Percentiles rank a stretch among this genome's conserved stretches.
phyloP scores from a whole-genome alignment of 306 rosid species.

The Luffa acutangula region DNA sequence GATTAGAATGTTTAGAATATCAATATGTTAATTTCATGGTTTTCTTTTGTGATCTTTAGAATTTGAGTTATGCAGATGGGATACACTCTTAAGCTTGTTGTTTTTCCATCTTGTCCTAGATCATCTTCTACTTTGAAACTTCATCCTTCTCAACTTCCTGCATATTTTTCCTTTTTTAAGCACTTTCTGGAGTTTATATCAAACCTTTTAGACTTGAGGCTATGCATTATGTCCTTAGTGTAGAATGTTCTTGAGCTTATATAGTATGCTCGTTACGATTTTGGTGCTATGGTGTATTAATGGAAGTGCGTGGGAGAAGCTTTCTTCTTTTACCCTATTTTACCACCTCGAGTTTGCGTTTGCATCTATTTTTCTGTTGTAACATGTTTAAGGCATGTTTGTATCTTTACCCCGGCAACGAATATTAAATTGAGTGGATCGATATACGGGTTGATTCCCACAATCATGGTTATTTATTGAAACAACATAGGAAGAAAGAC shows the following conservation, averaged over 20 bases:
- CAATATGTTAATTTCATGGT: not conserved
- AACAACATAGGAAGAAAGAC: not conserved
- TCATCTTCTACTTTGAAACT: not conserved
- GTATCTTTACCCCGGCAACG: not conserved
- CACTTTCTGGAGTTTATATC: too few relatives aligned
- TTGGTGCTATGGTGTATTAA: not conserved
- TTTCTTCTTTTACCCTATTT: not conserved
- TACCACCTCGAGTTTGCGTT: not conserved
- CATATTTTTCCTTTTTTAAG: too few relatives aligned
- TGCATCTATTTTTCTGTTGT: not conserved
- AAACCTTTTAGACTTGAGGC: not conserved
- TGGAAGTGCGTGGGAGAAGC: not conserved
- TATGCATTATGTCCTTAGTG: not conserved
- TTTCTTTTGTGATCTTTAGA: not conserved
- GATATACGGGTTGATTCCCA: not conserved
- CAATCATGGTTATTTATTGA: not conserved
- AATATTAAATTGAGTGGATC: not conserved
- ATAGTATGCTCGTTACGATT: not conserved
- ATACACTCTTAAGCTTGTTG: not conserved
- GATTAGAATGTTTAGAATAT: not conserved
- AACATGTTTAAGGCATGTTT: not conserved
- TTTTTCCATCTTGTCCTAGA: not conserved
- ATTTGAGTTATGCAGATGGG: not conserved
- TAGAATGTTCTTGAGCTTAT: not conserved
- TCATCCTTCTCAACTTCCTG: not conserved